Conservation (phyloP, 768 basidiomycete species). For the Boletus tomentosulus region DNA sequence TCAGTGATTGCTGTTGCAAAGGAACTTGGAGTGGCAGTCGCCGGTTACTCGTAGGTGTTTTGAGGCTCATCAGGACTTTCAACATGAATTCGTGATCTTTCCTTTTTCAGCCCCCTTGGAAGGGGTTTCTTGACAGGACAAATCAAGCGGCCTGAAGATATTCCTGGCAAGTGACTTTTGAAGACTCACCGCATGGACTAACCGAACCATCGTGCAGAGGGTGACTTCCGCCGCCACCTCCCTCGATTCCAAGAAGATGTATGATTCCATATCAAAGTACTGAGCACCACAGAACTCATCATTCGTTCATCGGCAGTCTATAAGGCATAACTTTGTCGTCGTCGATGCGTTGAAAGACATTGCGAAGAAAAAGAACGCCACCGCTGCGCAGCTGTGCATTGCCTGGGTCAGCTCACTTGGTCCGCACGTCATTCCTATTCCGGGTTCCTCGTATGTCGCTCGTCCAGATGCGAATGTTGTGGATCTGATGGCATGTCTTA, state of each 20-base stretch:
- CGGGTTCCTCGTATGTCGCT: constrained; percentile 38
- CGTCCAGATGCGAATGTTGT: too few species aligned
- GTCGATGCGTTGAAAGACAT: constrained; percentile 40
- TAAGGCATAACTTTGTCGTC: constrained; percentile 40
- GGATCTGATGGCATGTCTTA: neutral
- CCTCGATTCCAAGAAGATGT: constrained; percentile 46
- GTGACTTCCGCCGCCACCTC: constrained; percentile 36
- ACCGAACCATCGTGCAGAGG: constrained; percentile 27
- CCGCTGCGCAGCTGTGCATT: constrained; percentile 38
- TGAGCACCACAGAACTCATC: neutral
- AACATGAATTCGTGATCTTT: neutral
- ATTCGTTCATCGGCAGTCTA: constrained; percentile 21
- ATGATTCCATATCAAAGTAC: neutral
- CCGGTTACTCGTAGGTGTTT: constrained; percentile 50
- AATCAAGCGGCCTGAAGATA: constrained; percentile 38
- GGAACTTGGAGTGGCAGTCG: constrained; percentile 54
- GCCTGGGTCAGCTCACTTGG: constrained; percentile 40
- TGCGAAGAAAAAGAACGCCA: constrained; percentile 38
- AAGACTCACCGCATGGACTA: neutral
- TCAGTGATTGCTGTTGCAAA: constrained; percentile 48
- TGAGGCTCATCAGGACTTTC: neutral
- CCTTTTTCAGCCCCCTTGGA: constrained; percentile 43
- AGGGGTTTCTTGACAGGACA: constrained; percentile 50
- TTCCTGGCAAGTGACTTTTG: constrained; percentile 23
- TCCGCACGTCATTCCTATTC: constrained; percentile 44